Percentiles rank a stretch among this genome's conserved stretches.
These are phyloP conservation scores for Venturia oleaginea DNA, from an alignment of 2,329 filamentous ascomycete species.

Conservation along the genomic window DNA sequence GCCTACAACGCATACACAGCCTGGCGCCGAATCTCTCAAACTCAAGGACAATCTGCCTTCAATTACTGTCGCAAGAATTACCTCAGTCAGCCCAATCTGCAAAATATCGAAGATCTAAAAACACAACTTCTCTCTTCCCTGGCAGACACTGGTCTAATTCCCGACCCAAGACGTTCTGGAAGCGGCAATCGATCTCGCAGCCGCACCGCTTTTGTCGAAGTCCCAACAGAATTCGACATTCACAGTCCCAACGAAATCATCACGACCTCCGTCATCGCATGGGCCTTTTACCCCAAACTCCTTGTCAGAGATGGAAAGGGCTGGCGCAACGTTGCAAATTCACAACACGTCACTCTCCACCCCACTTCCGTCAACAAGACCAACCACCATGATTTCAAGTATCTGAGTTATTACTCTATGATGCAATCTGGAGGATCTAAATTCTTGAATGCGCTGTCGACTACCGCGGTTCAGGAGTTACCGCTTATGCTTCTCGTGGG, in stretches of 20 bases:
- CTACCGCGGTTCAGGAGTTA: constrained; percentile 67
- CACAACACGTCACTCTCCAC: constrained; percentile 79
- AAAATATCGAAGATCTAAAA: constrained; percentile 92
- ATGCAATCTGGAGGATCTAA: constrained; percentile 6
- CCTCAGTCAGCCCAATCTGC: constrained; percentile 75
- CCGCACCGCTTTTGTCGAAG: constrained; percentile 68
- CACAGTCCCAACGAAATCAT: constrained; percentile 76
- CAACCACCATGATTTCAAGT: constrained; percentile 57
- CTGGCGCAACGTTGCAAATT: constrained; percentile 86
- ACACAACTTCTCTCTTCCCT: constrained; percentile 79
- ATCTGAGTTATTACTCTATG: constrained; percentile 95
- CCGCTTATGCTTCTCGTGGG: constrained; percentile 78
- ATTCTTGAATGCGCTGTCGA: constrained; percentile 65
- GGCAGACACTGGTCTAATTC: constrained; percentile 75
- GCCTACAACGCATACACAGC: constrained; percentile 86
- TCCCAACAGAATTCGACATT: constrained; percentile 64
- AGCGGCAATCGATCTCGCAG: constrained; percentile 44
- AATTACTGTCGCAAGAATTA: constrained; percentile 94
- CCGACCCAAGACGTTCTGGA: constrained; percentile 35
- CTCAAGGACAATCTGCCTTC: constrained; percentile 63
- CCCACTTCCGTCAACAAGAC: constrained; percentile 83
- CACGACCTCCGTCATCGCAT: constrained; percentile 74
- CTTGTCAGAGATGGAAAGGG: constrained; percentile 76
- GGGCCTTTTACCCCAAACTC: constrained; percentile 93
- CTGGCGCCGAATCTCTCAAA: constrained; percentile 76